These are phyloP conservation scores for Sechiopsis laciniata DNA, from an alignment of 306 rosid genomes.

Conservation along the genomic window DNA sequence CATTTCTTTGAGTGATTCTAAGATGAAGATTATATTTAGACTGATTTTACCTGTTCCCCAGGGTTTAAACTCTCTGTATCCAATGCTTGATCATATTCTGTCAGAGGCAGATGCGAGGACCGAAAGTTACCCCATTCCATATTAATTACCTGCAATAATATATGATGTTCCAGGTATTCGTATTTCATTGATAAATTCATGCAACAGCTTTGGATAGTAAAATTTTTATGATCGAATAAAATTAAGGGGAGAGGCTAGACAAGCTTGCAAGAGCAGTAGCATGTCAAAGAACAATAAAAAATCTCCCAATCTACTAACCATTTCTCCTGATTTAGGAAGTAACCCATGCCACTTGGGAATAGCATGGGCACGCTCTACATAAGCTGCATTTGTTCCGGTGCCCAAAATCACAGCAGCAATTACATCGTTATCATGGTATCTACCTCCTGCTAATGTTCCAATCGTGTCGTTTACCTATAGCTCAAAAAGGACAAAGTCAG, in stretches of 20 bases:
- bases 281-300: background rate
- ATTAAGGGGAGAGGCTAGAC: no score
- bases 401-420: constrained; percentile 85
- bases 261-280: no score
- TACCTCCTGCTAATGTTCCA: constrained; percentile 90
- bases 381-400: constrained; percentile 98
- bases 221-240: no score
- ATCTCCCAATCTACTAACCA: constrained; percentile 46
- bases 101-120: constrained; percentile 74
- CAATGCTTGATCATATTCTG: constrained; percentile 65
- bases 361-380: constrained; percentile 72
- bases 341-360: constrained; percentile 92
- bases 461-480: constrained; percentile 88
- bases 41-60: constrained; percentile 74
- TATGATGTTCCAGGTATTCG: background rate
- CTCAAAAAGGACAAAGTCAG: background rate
- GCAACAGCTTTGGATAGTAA: background rate
- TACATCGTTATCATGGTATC: constrained; percentile 66
- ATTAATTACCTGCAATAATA: constrained; percentile 66
- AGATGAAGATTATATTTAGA: constrained; percentile 11
- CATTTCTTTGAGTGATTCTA: background rate
- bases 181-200: background rate
- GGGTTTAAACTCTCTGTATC: constrained; percentile 84
- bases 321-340: constrained; percentile 79
- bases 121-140: constrained; percentile 98